Conservation (phyloP, 1,284 basidiomycete species). For the Cryptococcus neoformans region DNA sequence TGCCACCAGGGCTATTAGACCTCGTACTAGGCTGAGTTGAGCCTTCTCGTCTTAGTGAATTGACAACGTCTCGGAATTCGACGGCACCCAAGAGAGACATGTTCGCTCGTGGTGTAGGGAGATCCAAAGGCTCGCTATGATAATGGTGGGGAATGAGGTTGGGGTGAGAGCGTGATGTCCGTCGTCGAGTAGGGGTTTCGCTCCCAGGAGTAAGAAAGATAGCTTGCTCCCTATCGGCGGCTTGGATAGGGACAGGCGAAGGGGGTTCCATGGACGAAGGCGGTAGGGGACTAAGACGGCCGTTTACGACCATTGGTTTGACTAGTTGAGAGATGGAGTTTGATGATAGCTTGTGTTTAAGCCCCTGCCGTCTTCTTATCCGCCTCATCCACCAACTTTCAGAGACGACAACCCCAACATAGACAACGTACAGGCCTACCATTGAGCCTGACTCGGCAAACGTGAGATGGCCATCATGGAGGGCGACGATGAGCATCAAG, state of each 20-base stretch:
- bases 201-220: background rate
- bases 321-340: background rate
- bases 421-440: constrained; percentile 71
- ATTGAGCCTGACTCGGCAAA: constrained; percentile 71
- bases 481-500: constrained; percentile 65
- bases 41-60: constrained; percentile 61
- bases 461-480: constrained; percentile 73
- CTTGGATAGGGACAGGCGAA: background rate
- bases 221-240: background rate
- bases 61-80: constrained; percentile 87
- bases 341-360: background rate
- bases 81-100: constrained; percentile 90
- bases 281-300: background rate
- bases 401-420: constrained; percentile 72
- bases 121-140: constrained; percentile 23
- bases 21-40: constrained; percentile 16
- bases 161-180: constrained; percentile 4
- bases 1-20: constrained; percentile 10
- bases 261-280: background rate
- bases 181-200: constrained; percentile 1
- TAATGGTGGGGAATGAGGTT: constrained; percentile 3
- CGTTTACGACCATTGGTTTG: background rate
- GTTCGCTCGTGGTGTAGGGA: constrained; percentile 37
- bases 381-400: constrained; percentile 68
- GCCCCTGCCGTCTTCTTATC: constrained; percentile 22